Evolutionary conservation across 2,329 filamentous ascomycete species (phyloP).

Genomic region (Pseudogymnoascus verrucosus): DNA sequence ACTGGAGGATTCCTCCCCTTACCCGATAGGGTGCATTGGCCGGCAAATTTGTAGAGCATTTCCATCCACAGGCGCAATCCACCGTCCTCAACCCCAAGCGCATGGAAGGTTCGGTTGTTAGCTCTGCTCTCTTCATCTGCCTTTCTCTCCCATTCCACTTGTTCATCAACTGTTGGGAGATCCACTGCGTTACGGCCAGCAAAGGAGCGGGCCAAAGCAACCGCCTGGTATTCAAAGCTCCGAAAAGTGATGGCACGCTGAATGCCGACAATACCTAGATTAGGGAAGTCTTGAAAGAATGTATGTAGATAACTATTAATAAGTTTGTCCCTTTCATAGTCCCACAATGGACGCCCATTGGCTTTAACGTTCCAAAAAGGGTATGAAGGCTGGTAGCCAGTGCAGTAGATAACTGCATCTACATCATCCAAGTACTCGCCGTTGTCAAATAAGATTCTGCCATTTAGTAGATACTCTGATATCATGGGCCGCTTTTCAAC

Average conservation of each 20-base stretch:
- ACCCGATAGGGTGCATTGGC: slow-evolving; percentile 30
- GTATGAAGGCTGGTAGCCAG: slow-evolving; percentile 76
- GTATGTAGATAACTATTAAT: too few species aligned
- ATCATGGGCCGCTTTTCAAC: slow-evolving; percentile 28
- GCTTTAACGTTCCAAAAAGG: slow-evolving; percentile 52
- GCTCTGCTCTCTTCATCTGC: too few species aligned
- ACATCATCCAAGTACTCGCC: slow-evolving; percentile 55
- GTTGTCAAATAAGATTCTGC: slow-evolving; percentile 50
- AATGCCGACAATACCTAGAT: slow-evolving; percentile 43
- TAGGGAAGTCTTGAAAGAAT: slow-evolving; percentile 31
- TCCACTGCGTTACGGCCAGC: slow-evolving; percentile 31
- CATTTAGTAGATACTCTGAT: slow-evolving; percentile 33
- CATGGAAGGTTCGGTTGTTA: too few species aligned
- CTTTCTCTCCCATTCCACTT: too few species aligned
- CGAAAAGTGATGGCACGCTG: slow-evolving; percentile 45
- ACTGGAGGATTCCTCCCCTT: slow-evolving; percentile 10
- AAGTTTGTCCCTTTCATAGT: too few species aligned
- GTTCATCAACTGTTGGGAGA: too few species aligned
- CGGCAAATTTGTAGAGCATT: too few species aligned
- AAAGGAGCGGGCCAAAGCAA: slow-evolving; percentile 43
- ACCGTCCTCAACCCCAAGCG: too few species aligned
- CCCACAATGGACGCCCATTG: too few species aligned
- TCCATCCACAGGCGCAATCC: too few species aligned
- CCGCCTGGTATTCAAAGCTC: slow-evolving; percentile 48
- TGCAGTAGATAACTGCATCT: slow-evolving; percentile 75